Evolutionary conservation across 1,284 basidiomycete species (phyloP).

Genomic region (Austroboletus niveus): DNA sequence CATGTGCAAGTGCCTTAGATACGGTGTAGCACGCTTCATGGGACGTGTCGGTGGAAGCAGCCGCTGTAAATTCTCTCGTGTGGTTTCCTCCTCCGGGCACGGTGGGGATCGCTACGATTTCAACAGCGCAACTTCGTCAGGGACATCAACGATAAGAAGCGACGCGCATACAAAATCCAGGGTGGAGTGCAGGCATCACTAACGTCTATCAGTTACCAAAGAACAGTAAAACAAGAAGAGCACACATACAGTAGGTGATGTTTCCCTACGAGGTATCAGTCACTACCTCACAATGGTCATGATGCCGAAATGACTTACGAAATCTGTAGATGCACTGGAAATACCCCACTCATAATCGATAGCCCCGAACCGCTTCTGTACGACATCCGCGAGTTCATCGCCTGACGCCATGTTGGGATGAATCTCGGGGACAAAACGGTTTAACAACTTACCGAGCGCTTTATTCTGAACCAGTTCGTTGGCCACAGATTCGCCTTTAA

Average conservation of each 20-base stretch:
- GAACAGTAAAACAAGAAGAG: not conserved
- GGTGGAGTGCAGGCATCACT: slow-evolving; percentile 50
- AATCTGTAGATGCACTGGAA: slow-evolving; percentile 67
- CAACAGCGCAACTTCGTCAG: not conserved
- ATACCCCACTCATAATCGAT: slow-evolving; percentile 57
- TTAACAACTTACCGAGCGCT: slow-evolving; percentile 45
- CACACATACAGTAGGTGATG: slow-evolving; percentile 50
- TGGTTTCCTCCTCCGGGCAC: slow-evolving; percentile 61
- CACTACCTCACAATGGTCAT: not conserved
- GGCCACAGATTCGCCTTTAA: slow-evolving; percentile 39
- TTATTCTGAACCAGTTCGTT: slow-evolving; percentile 68
- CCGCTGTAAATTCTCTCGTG: slow-evolving; percentile 53
- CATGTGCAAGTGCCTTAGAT: slow-evolving; percentile 57
- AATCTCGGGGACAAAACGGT: not conserved
- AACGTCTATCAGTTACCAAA: not conserved
- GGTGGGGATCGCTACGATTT: slow-evolving; percentile 50
- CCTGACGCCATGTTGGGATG: slow-evolving; percentile 33
- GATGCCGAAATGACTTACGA: slow-evolving; percentile 31
- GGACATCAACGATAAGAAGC: not conserved
- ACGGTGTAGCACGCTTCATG: slow-evolving; percentile 57
- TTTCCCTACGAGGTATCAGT: slow-evolving; percentile 47
- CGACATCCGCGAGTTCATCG: slow-evolving; percentile 53
- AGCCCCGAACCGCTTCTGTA: slow-evolving; percentile 50
- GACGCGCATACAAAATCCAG: slow-evolving; percentile 41
- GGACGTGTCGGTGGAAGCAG: slow-evolving; percentile 53